Evolutionary conservation across 345 rosid genomes (phyloP), one percentile per base, ranked within the genome.

Genomic region (Rubroshorea leprosula): DNA sequence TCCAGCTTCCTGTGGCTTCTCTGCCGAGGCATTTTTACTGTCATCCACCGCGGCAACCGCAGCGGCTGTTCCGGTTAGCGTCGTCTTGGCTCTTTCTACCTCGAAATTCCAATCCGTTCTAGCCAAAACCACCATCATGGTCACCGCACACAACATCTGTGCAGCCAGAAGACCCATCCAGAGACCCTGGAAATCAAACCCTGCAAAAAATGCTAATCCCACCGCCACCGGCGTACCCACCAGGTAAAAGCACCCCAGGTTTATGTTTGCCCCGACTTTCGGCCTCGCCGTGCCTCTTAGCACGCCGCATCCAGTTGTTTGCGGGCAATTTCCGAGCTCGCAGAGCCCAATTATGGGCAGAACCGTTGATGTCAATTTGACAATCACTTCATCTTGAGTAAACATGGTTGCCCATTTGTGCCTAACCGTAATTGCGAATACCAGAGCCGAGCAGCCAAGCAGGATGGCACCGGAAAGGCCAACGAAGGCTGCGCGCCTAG

Each of bases 271-370:
- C 31, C 95, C 95, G 4, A 78, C 70, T 60, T 69, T 83, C 0
- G 95, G 90, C 67, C 90, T 72, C 1, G 95, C 95, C 1, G 95
- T 80, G 14, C 95, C 95, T 52, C 95, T 66, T 17, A 86, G 65
- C 0, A 86, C 90, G 11, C 95, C 95, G 29, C 95, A 86, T 0
- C 87, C 85, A 8, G 87, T 83, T 13, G 94, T 86, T 22, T 86
- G 90, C 0, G 94, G 94, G 73, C 90, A 86, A 68, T 83, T 86
- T 11, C 94, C 94, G 2, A 86, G 76, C 68, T 86, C 94, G 58
- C 94, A 86, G 0, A 83, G 72, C 13, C 90, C 95, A 14, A 84
- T 81, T 23, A 86, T 83, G 0, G 94, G 94, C 73, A 86, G 49
- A 49, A 74, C 86, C 3, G 68, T 48, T 0, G 88, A 78, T 7